These are phyloP conservation scores for Chaetomium olivaceum DNA, from an alignment of 2,329 filamentous ascomycete species.

Conservation along the genomic window DNA sequence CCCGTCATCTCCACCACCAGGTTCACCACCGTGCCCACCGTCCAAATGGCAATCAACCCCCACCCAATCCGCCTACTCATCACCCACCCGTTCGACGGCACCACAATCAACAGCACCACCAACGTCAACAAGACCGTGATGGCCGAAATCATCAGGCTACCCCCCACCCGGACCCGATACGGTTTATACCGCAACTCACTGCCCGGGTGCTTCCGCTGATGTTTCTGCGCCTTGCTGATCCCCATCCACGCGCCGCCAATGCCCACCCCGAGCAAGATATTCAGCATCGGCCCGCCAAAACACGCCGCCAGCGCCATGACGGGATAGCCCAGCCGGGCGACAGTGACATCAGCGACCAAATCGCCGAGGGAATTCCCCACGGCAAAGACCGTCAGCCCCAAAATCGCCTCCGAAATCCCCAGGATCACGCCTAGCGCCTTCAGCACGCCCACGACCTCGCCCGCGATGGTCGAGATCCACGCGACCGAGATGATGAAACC, in stretches of 20 bases:
- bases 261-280: constrained; percentile 94
- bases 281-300: constrained; percentile 97
- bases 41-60: constrained; percentile 78
- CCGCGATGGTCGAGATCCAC: constrained; percentile 95
- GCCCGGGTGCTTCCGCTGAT: constrained; percentile 67
- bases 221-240: constrained; percentile 65
- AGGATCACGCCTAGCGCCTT: constrained; percentile 91
- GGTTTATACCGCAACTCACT: constrained; percentile 66
- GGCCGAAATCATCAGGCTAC: constrained; percentile 81
- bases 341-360: constrained; percentile 89
- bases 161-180: constrained; percentile 81
- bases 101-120: constrained; percentile 72
- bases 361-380: constrained; percentile 95
- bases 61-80: constrained; percentile 82
- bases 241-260: constrained; percentile 88
- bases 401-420: constrained; percentile 89
- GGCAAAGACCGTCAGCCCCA: constrained; percentile 93
- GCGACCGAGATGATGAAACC: constrained; percentile 90
- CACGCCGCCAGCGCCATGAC: constrained; percentile 96
- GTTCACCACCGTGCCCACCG: constrained; percentile 76
- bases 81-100: constrained; percentile 84
- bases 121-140: constrained; percentile 82
- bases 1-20: constrained; percentile 75
- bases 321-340: constrained; percentile 88
- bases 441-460: constrained; percentile 91